Evolutionary conservation across 345 rosid species (phyloP).

Genomic region (Adansonia digitata): DNA sequence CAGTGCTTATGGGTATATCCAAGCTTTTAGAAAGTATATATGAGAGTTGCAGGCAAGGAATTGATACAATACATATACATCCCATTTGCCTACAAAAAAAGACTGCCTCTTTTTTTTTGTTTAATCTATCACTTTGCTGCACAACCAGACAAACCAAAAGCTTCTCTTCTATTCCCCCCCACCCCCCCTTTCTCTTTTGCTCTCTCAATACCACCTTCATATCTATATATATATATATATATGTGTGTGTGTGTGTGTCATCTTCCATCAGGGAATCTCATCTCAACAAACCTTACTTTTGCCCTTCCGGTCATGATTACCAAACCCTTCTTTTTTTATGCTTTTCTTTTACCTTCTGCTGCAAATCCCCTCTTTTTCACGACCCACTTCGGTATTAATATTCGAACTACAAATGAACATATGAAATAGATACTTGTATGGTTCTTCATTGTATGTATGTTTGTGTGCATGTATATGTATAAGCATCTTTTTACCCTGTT

Average conservation of each 20-base stretch:
- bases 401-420: background rate
- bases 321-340: conserved; percentile 35
- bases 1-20: conserved; percentile 33
- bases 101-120: conserved; percentile 25
- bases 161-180: conserved; percentile 28
- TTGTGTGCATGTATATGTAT: too few relatives aligned
- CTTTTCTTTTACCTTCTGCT: conserved; percentile 22
- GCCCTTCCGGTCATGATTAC: conserved; percentile 35
- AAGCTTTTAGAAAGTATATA: conserved; percentile 56
- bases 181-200: background rate
- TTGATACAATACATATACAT: conserved; percentile 36
- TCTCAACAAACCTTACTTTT: conserved; percentile 39
- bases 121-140: conserved; percentile 22
- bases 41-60: conserved; percentile 36
- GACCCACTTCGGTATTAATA: conserved; percentile 3
- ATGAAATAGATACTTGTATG: conserved; percentile 6
- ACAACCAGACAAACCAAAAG: conserved; percentile 54
- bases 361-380: conserved; percentile 32
- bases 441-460: background rate
- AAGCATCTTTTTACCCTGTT: conserved; percentile 9
- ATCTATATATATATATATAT: too few relatives aligned
- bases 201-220: conserved; percentile 22
- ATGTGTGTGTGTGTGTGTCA: too few relatives aligned
- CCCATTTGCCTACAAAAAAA: conserved; percentile 47
- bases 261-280: conserved; percentile 49